These are phyloP conservation scores for Amanita rubescens DNA, from an alignment of 768 basidiomycete species.

Conservation along the genomic window DNA sequence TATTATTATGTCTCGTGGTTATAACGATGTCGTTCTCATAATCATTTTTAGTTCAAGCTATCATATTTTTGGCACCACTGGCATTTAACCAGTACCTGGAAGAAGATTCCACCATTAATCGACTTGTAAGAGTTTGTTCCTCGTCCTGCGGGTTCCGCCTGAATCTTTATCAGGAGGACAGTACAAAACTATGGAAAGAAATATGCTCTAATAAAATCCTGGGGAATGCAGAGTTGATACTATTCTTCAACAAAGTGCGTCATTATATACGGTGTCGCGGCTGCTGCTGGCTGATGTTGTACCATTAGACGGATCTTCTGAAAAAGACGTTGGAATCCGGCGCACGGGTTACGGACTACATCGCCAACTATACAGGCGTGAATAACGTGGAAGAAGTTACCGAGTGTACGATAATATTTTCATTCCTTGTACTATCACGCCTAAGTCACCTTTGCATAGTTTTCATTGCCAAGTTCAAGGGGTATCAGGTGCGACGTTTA, in stretches of 20 bases:
- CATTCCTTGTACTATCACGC: background rate
- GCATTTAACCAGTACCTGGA: slow-evolving; percentile 69
- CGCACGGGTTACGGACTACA: slow-evolving; percentile 47
- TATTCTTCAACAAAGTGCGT: slow-evolving; percentile 69
- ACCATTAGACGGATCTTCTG: slow-evolving; percentile 48
- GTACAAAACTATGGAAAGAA: slow-evolving; percentile 63
- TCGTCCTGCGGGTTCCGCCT: background rate
- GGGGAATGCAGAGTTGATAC: slow-evolving; percentile 52
- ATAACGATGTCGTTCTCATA: background rate
- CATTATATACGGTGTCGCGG: background rate
- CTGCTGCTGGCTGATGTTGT: background rate
- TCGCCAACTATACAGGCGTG: slow-evolving; percentile 54
- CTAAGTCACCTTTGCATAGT: slow-evolving; percentile 28
- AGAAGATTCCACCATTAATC: slow-evolving; percentile 58
- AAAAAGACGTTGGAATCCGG: slow-evolving; percentile 48
- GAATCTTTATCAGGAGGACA: slow-evolving; percentile 49
- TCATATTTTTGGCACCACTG: slow-evolving; percentile 77
- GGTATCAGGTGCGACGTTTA: slow-evolving; percentile 44
- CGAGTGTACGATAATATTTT: slow-evolving; percentile 39
- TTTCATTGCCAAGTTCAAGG: slow-evolving; percentile 61
- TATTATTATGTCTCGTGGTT: slow-evolving; percentile 10
- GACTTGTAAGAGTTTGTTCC: slow-evolving; percentile 35
- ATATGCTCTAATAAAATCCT: slow-evolving; percentile 61
- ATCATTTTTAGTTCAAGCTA: slow-evolving; percentile 51
- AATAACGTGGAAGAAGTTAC: slow-evolving; percentile 57